A percentile compares a stretch with the other conserved stretches of the same genome.
These are phyloP conservation scores for Articulospora tetracladia DNA, from an alignment of 495 filamentous ascomycete genomes.

Conservation along the genomic window DNA sequence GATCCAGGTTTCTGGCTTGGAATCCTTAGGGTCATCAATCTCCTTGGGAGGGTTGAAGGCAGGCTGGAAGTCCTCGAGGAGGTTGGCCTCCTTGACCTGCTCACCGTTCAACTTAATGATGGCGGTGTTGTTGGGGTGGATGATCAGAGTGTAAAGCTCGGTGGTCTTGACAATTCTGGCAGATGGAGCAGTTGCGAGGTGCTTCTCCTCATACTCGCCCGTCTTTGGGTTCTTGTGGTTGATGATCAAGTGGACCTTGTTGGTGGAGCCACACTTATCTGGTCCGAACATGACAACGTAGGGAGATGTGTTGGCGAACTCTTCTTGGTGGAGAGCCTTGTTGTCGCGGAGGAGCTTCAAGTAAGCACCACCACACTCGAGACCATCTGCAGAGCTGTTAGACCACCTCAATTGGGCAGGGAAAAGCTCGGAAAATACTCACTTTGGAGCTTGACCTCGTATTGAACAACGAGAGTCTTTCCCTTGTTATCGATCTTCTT, in stretches of 20 bases:
- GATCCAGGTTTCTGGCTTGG: constrained; percentile 94
- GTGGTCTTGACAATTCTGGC: constrained; percentile 88
- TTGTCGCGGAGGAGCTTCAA: constrained; percentile 98
- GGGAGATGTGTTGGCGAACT: constrained; percentile 95
- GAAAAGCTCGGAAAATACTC: constrained; percentile 33
- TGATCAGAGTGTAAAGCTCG: constrained; percentile 91
- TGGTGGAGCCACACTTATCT: constrained; percentile 97
- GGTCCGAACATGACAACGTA: constrained; percentile 99
- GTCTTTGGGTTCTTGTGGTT: constrained; percentile 99
- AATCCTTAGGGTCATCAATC: constrained; percentile 95
- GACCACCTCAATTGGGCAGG: neutral
- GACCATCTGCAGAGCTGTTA: constrained; percentile 49
- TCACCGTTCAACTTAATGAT: constrained; percentile 88
- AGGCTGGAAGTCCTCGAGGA: constrained; percentile 92
- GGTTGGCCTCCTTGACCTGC: constrained; percentile 78
- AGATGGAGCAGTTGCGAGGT: constrained; percentile 77
- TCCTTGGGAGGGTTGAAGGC: constrained; percentile 92
- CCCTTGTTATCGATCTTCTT: constrained; percentile 96
- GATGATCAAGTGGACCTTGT: constrained; percentile 99
- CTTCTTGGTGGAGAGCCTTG: constrained; percentile 92
- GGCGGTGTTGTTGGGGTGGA: constrained; percentile 93
- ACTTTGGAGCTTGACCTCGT: constrained; percentile 99
- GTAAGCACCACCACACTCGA: constrained; percentile 98
- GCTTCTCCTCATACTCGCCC: constrained; percentile 99
- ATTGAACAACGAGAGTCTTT: constrained; percentile 95